Evolutionary conservation across 306 rosid genomes (phyloP).

Genomic region (Amphicarpaea edgeworthii): DNA sequence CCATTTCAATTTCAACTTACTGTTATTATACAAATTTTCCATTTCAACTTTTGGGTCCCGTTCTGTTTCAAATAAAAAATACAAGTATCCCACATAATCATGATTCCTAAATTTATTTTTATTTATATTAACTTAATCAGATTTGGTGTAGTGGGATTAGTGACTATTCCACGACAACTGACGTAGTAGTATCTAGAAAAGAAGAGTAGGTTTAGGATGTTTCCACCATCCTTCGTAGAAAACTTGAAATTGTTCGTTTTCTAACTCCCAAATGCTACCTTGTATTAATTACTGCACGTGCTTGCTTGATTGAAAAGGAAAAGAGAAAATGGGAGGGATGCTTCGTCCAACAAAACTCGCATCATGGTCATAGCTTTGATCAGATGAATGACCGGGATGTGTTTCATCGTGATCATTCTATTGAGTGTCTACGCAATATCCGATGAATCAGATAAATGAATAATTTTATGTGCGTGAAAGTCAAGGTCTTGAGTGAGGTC

Average conservation of each 20-base stretch:
- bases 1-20: conserved; percentile 20
- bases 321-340: conserved; percentile 11
- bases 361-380: conserved; percentile 28
- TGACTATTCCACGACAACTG: conserved; percentile 13
- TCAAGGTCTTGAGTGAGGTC: conserved; percentile 54
- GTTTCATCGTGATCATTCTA: neutral
- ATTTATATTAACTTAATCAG: too few relatives aligned
- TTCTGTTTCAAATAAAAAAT: too few relatives aligned
- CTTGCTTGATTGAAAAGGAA: conserved; percentile 21
- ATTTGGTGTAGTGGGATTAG: neutral
- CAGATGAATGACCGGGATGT: neutral
- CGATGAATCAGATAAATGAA: conserved; percentile 7
- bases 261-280: neutral
- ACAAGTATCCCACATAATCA: too few relatives aligned
- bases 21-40: too few relatives aligned
- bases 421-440: conserved; percentile 21
- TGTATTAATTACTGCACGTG: neutral
- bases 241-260: neutral
- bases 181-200: neutral
- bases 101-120: too few relatives aligned
- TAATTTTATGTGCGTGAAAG: conserved; percentile 27
- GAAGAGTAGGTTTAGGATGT: neutral
- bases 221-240: conserved; percentile 21
- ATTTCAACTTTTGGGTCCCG: too few relatives aligned
- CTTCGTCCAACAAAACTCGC: conserved; percentile 7